Base-by-base conservation (phyloP, 2,329 filamentous ascomycete genomes). In the Paracorniculantispora psalliotae region DNA sequence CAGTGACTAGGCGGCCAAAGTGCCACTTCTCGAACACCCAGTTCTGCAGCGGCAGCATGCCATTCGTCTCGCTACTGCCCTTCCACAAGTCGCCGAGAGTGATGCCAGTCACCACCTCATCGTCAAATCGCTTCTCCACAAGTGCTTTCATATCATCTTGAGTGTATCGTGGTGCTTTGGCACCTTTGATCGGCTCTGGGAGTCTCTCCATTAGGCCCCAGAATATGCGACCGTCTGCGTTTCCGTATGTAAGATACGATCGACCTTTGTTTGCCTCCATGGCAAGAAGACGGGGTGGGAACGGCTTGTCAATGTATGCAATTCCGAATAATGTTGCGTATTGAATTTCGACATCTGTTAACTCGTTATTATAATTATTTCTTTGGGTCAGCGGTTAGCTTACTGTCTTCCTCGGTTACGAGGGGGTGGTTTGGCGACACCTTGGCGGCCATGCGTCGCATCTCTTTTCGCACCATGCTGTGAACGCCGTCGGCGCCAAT, bases 401-500 rank as follows among this genome's bases (percentile, higher is more conserved):
- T 39, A 39, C 43, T 21, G 19, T 65, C 56, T 37, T 64, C 54
- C 19, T 70, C 64, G 0, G 54, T 57, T 0, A 47, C 49, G 0
- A 61, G 41, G 19, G 68, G 66, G 28, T 63, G 64, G 3, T 66
- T 67, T 5, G 67, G 65, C 17, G 65, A 61, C 3, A 63, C 58
- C n/a, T 61, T 61, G 25, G 67, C 50, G 8, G 60, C 67, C 4
- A 67, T 59, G 1, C 66, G 63, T 43, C 61, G 61, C 65, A 68
- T 68, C 37, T 72, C 67, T 6, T 62, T 56, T 13, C 75, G 65
- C 3, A 71, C 63, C 2, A 63, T 60, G 63, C 74, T 77, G 59
- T 75, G 68, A n/a, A 77, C 67, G 17, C 75, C 74, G 50, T 77
- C 75, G 6, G 72, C 69, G 10, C 75, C 73, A 5, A 76, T 65